These are phyloP conservation scores for Talaromyces sp. DNA, from an alignment of 2,329 filamentous ascomycete genomes.

Conservation along the genomic window DNA sequence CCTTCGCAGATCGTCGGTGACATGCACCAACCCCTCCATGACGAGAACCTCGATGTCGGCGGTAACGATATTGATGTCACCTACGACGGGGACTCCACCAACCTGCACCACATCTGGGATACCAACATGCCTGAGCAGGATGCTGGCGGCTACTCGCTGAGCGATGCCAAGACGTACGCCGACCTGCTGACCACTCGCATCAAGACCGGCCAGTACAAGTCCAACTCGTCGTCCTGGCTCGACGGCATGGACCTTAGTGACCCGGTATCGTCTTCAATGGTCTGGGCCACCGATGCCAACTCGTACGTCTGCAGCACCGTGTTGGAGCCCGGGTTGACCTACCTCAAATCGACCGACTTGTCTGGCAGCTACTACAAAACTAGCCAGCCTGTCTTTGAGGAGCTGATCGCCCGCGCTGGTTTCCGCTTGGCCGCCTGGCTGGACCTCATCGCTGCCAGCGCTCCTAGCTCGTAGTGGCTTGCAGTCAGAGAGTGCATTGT, in stretches of 20 bases:
- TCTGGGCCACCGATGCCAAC: constrained; percentile 63
- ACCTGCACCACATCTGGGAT: constrained; percentile 71
- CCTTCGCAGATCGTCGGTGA: constrained; percentile 56
- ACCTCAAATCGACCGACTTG: constrained; percentile 55
- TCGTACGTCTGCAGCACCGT: constrained; percentile 60
- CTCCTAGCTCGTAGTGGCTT: background rate
- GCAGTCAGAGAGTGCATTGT: background rate
- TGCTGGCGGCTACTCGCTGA: constrained; percentile 43
- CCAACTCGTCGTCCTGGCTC: constrained; percentile 50
- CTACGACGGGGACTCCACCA: constrained; percentile 53
- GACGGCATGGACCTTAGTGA: constrained; percentile 10
- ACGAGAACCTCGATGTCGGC: constrained; percentile 55
- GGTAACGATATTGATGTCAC: constrained; percentile 63
- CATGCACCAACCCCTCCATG: constrained; percentile 64
- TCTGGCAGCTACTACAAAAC: constrained; percentile 58
- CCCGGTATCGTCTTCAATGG: constrained; percentile 9
- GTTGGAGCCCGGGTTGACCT: constrained; percentile 54
- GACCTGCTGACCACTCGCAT: constrained; percentile 18
- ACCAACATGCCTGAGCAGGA: constrained; percentile 61
- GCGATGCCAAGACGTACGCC: constrained; percentile 16
- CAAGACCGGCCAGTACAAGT: constrained; percentile 37
- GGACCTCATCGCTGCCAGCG: background rate
- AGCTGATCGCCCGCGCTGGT: constrained; percentile 62
- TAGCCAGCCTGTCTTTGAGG: constrained; percentile 59
- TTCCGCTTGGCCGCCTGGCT: constrained; percentile 52